Evolutionary conservation across 2,329 filamentous ascomycete species (phyloP).

Genomic region (Hypocreales sp.): DNA sequence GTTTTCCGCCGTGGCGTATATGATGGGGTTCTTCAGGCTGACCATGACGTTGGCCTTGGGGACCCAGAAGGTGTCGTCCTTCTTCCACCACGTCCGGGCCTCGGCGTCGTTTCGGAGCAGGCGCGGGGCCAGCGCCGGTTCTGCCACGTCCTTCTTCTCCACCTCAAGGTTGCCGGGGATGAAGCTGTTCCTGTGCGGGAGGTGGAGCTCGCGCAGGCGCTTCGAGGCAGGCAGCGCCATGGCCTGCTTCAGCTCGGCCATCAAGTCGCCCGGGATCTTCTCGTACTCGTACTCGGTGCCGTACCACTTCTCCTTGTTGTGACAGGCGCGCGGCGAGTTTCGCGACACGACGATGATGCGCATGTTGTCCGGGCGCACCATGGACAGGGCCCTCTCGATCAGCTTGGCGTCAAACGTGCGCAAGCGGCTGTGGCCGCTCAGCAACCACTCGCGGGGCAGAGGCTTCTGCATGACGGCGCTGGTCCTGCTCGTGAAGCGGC

Average conservation of each 20-base stretch:
- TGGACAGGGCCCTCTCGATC: slow-evolving; percentile 59
- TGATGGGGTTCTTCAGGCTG: slow-evolving; percentile 62
- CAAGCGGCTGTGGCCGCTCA: slow-evolving; percentile 65
- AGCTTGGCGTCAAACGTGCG: slow-evolving; percentile 65
- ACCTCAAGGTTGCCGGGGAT: slow-evolving; percentile 88
- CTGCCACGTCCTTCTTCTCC: slow-evolving; percentile 78
- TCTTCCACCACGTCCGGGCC: slow-evolving; percentile 89
- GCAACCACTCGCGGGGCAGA: slow-evolving; percentile 69
- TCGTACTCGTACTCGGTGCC: slow-evolving; percentile 84
- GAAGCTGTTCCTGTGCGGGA: slow-evolving; percentile 91
- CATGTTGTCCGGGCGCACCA: slow-evolving; percentile 77
- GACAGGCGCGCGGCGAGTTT: slow-evolving; percentile 70
- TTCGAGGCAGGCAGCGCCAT: slow-evolving; percentile 38
- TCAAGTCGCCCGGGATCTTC: slow-evolving; percentile 60
- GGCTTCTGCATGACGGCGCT: slow-evolving; percentile 86
- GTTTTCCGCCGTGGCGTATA: slow-evolving; percentile 65
- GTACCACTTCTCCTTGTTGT: slow-evolving; percentile 91
- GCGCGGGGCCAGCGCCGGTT: slow-evolving; percentile 58
- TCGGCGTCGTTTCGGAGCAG: slow-evolving; percentile 73
- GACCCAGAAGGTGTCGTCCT: slow-evolving; percentile 97
- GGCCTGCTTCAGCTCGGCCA: slow-evolving; percentile 54
- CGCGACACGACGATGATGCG: slow-evolving; percentile 71
- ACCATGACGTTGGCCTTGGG: slow-evolving; percentile 82
- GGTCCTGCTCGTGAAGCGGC: slow-evolving; percentile 72
- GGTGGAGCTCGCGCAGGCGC: slow-evolving; percentile 56